A percentile compares a stretch with the other conserved stretches of the same genome.
Conservation (phyloP, 768 basidiomycete species). For the Dictyophora rubrovolvata region DNA sequence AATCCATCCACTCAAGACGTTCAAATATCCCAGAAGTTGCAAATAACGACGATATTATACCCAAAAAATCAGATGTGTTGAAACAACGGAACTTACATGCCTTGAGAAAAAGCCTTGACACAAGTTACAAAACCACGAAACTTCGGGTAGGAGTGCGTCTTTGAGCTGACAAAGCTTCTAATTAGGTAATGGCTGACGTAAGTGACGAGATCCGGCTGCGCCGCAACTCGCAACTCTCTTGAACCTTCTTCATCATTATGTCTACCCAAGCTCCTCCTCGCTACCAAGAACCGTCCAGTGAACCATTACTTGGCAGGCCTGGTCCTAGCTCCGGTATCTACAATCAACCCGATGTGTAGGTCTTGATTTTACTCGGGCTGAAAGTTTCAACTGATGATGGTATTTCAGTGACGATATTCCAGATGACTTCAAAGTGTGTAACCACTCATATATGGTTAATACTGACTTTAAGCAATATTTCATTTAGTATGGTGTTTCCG, state of each 20-base stretch:
- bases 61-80: background rate
- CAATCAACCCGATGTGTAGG: conserved; percentile 50
- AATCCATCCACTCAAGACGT: background rate
- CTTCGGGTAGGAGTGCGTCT: background rate
- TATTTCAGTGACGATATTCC: conserved; percentile 51
- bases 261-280: conserved; percentile 11
- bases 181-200: background rate
- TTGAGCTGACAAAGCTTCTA: background rate
- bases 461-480: conserved; percentile 10
- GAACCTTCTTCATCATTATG: background rate
- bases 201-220: background rate
- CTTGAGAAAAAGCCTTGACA: conserved; percentile 3
- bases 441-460: background rate
- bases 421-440: conserved; percentile 83
- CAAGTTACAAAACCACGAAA: background rate
- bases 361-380: background rate
- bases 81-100: background rate
- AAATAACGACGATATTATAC: background rate
- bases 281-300: conserved; percentile 43
- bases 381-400: background rate
- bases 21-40: background rate
- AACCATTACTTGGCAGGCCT: conserved; percentile 43
- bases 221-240: background rate
- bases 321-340: conserved; percentile 43
- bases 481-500: conserved; percentile 66